phyloP scores from a whole-genome alignment of 2,329 filamentous ascomycete genomes.

The Aspergillus fijiensis region DNA sequence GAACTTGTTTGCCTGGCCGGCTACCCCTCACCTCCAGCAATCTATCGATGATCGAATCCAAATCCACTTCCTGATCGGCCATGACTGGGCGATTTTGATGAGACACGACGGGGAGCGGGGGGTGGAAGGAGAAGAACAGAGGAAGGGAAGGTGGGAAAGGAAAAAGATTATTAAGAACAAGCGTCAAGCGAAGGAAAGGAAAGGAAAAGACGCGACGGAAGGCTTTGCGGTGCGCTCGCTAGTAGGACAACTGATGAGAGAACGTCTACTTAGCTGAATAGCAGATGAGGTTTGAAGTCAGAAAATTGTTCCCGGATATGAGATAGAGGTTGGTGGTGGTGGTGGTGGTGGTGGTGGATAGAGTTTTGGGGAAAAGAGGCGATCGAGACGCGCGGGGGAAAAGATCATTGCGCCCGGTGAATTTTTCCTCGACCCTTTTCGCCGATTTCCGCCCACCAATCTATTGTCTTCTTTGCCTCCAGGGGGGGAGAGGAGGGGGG shows the following conservation, averaged over 20 bases:
- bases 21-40: slow-evolving; percentile 96
- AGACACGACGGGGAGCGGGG: slow-evolving; percentile 23
- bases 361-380: neutral
- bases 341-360: neutral
- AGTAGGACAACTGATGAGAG: slow-evolving; percentile 33
- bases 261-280: slow-evolving; percentile 33
- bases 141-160: slow-evolving; percentile 20
- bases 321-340: neutral
- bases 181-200: slow-evolving; percentile 19
- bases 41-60: slow-evolving; percentile 99
- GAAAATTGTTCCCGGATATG: slow-evolving; percentile 15
- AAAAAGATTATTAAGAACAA: slow-evolving; percentile 23
- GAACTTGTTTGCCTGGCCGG: slow-evolving; percentile 96
- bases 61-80: slow-evolving; percentile 86
- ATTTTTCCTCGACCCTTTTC: slow-evolving; percentile 11
- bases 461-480: neutral
- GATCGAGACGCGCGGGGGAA: slow-evolving; percentile 14
- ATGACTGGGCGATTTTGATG: slow-evolving; percentile 53
- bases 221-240: slow-evolving; percentile 31
- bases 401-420: slow-evolving; percentile 18
- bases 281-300: slow-evolving; percentile 11
- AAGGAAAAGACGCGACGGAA: slow-evolving; percentile 31
- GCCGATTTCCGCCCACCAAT: neutral
- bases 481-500: neutral
- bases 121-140: slow-evolving; percentile 18